Percentiles rank a stretch among this genome's conserved stretches.
These are phyloP conservation scores for Tricholomella constricta DNA, from an alignment of 768 basidiomycete species.

Conservation along the genomic window DNA sequence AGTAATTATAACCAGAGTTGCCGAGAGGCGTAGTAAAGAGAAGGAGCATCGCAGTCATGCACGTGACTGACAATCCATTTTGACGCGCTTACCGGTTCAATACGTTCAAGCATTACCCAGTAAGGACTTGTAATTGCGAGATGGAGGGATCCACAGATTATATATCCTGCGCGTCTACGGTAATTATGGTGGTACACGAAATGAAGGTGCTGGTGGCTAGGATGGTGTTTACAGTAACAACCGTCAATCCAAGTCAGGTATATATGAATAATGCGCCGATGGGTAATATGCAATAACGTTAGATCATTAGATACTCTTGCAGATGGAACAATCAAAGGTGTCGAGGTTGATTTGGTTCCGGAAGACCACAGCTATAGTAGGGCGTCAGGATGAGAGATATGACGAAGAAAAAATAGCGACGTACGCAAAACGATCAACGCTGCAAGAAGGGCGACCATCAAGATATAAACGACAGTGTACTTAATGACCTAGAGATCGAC, in stretches of 20 bases:
- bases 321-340: slow-evolving; percentile 77
- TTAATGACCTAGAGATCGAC: slow-evolving; percentile 60
- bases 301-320: slow-evolving; percentile 79
- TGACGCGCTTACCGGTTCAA: not conserved
- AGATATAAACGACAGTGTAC: slow-evolving; percentile 80
- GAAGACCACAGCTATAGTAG: slow-evolving; percentile 71
- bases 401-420: slow-evolving; percentile 31
- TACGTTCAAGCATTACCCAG: not conserved
- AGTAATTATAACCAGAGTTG: not conserved
- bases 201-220: slow-evolving; percentile 16
- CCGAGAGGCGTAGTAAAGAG: not conserved
- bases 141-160: slow-evolving; percentile 10
- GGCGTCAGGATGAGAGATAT: slow-evolving; percentile 15
- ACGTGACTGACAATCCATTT: not conserved
- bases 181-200: slow-evolving; percentile 25
- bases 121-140: no score
- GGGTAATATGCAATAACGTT: slow-evolving; percentile 26
- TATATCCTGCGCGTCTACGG: slow-evolving; percentile 18
- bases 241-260: slow-evolving; percentile 21
- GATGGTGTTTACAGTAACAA: slow-evolving; percentile 17
- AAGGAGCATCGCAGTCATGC: not conserved
- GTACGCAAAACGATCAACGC: slow-evolving; percentile 82
- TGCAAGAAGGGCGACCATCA: slow-evolving; percentile 75
- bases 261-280: slow-evolving; percentile 19
- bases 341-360: slow-evolving; percentile 58